Base-by-base conservation (phyloP, 2,329 filamentous ascomycete genomes). In the Eutypa lata region DNA sequence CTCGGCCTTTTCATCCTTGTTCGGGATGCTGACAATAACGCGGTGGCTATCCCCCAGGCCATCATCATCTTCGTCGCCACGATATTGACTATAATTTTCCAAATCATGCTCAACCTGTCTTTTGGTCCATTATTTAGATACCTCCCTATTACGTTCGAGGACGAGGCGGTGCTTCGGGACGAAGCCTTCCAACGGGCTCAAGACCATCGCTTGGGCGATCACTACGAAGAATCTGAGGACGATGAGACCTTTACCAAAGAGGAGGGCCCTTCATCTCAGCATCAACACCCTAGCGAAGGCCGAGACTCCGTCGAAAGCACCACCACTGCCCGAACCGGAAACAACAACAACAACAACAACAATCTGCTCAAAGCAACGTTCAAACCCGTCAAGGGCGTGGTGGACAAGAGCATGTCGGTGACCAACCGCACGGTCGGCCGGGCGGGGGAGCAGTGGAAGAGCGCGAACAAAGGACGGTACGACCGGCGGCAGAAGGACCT, bases 141-240 rank as follows among this genome's bases (percentile, higher is more conserved):
- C 64, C 76, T 99, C 3, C 94, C 94, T 0, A 95, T 97, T 58
- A 97, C 93, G 0, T 85, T 97, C 51, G 94, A 99, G 68, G 94
- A 97, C 58, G 93, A 97, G 66, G 94, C 94, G 2, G 90, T 94
- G 1, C 76, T 90, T n/a, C 87, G 93, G 7, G 94, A 99, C 61
- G 85, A 93, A 64, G 90, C 89, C 38, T 99, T 97, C 66, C 87
- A 91, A 61, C 80, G 88, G 46, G 87, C 87, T 3, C 91, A 95
- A 67, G 84, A 87, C 53, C 78, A 77, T 21, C 86, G 88, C 8
- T 81, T 92, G 52, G 86, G 87, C 0, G 69, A 89, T 7, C 57
- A 76, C 0, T 74, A 81, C 0, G 78, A 81, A 11, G 77, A 79
- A 3, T 77, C 81, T 2, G 75, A 75, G n/a, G n/a, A n/a, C 4